These are phyloP conservation scores for Quercus berberidifolia DNA, from an alignment of 306 rosid species.

Conservation along the genomic window DNA sequence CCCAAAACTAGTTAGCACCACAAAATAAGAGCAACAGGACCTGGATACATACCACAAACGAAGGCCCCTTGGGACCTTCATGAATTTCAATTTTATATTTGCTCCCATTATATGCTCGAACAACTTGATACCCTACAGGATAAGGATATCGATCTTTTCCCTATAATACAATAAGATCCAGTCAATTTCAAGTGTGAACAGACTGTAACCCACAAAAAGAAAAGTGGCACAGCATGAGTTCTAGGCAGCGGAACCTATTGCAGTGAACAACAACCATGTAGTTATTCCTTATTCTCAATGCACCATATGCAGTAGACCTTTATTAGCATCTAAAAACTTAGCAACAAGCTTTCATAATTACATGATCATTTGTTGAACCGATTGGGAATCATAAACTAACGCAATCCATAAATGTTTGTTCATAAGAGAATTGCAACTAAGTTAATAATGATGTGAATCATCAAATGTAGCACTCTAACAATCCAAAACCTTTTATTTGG, in stretches of 20 bases:
- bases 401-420: neutral
- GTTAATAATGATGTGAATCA: neutral
- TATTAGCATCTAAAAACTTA: neutral
- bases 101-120: constrained; percentile 63
- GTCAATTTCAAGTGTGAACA: neutral
- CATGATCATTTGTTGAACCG: too few species aligned
- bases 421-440: neutral
- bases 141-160: constrained; percentile 94
- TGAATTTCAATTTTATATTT: constrained; percentile 70
- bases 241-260: neutral
- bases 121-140: constrained; percentile 73
- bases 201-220: neutral
- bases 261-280: neutral
- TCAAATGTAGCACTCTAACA: neutral
- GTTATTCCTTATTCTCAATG: neutral
- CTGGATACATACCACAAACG: constrained; percentile 55
- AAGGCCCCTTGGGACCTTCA: constrained; percentile 82
- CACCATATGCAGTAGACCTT: neutral
- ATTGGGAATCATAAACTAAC: too few species aligned
- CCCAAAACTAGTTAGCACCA: constrained; percentile 4
- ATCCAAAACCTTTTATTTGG: neutral
- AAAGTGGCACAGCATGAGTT: neutral
- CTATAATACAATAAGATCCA: constrained; percentile 30
- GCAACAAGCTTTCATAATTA: neutral
- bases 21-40: constrained; percentile 14